Conservation (phyloP, 2,329 filamentous ascomycete genomes). For the Aspergillus terreus region DNA sequence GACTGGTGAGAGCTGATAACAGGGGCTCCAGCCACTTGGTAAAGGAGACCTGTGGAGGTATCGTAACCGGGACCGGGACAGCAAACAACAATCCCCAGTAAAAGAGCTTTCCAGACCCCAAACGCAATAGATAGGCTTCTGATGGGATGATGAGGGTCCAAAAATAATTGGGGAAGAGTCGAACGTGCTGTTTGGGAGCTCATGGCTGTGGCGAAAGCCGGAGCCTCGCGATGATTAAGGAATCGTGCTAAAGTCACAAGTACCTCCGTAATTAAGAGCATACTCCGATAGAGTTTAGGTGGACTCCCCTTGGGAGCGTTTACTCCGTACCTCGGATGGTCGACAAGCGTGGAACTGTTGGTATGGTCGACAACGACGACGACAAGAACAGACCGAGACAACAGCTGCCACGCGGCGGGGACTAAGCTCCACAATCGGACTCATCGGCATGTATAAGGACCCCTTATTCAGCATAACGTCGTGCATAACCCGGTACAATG, state of each 20-base stretch:
- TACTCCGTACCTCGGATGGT: too few relatives aligned
- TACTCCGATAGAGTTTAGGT: too few relatives aligned
- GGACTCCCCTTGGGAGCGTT: too few relatives aligned
- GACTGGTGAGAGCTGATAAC: constrained; percentile 7
- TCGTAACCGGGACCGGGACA: constrained; percentile 61
- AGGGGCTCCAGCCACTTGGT: constrained; percentile 8
- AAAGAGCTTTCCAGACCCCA: constrained; percentile 53
- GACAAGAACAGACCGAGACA: background rate
- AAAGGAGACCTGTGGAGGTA: constrained; percentile 55
- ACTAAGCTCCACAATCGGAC: background rate
- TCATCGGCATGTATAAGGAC: background rate
- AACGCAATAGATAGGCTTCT: constrained; percentile 41
- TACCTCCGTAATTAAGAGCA: too few relatives aligned
- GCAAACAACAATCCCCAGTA: constrained; percentile 47
- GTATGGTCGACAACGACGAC: too few relatives aligned
- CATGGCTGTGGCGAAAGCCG: background rate
- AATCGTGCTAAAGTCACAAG: too few relatives aligned
- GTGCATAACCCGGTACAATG: background rate
- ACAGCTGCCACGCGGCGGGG: background rate
- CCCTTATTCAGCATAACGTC: background rate
- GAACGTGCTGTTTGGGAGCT: constrained; percentile 1
- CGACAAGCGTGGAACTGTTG: too few relatives aligned
- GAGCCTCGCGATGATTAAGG: too few relatives aligned
- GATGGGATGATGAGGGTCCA: constrained; percentile 28
- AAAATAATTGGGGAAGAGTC: constrained; percentile 10